Percentiles rank a stretch among this genome's conserved stretches.
Evolutionary conservation across 108 stramenopile species (phyloP).

Genomic region (Pseudonitzschia pungens): DNA sequence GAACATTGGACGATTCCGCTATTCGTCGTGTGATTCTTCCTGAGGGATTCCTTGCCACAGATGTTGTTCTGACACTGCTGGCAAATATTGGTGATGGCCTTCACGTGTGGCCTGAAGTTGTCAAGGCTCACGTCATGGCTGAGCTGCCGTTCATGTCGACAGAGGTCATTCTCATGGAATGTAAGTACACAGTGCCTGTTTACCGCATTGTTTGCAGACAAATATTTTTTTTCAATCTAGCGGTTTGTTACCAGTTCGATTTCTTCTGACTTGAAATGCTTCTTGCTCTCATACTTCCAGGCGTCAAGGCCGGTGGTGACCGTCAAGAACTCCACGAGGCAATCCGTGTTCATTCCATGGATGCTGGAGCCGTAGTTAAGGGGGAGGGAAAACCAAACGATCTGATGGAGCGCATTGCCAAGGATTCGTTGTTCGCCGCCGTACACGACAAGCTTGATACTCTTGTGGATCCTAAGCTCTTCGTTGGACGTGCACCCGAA

Average conservation of each 20-base stretch:
- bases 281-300: slow-evolving; percentile 28
- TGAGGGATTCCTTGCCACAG: slow-evolving; percentile 93
- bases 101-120: slow-evolving; percentile 98
- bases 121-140: slow-evolving; percentile 90
- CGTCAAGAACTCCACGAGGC: slow-evolving; percentile 97
- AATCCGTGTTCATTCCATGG: slow-evolving; percentile 98
- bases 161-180: slow-evolving; percentile 98
- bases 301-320: slow-evolving; percentile 97
- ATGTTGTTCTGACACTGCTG: slow-evolving; percentile 92
- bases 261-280: neutral
- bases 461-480: slow-evolving; percentile 91
- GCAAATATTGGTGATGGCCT: slow-evolving; percentile 95
- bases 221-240: too few relatives aligned
- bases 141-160: slow-evolving; percentile 99
- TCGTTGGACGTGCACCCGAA: slow-evolving; percentile 94
- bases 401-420: slow-evolving; percentile 91
- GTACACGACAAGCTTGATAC: slow-evolving; percentile 88
- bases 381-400: slow-evolving; percentile 98
- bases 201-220: neutral
- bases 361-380: slow-evolving; percentile 96
- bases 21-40: slow-evolving; percentile 96
- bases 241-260: too few relatives aligned
- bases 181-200: slow-evolving; percentile 47
- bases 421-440: slow-evolving; percentile 83
- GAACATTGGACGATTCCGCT: slow-evolving; percentile 98